These are phyloP conservation scores for Penicillium samsonianum DNA, from an alignment of 495 filamentous ascomycete genomes.

Conservation along the genomic window DNA sequence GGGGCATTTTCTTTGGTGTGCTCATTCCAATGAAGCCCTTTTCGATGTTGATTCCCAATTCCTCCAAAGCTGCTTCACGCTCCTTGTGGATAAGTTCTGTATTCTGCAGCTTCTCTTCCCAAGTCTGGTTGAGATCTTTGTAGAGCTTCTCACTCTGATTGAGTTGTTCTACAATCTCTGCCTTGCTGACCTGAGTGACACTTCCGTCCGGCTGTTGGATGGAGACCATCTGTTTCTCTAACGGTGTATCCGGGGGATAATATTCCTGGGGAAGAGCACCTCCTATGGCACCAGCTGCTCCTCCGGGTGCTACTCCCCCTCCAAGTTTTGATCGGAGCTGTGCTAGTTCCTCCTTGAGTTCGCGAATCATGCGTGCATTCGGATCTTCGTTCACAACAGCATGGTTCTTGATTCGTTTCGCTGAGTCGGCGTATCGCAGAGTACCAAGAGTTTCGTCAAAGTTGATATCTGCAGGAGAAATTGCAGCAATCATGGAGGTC, in stretches of 20 bases:
- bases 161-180: conserved; percentile 95
- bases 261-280: conserved; percentile 66
- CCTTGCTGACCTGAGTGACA: conserved; percentile 95
- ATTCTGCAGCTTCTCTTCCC: conserved; percentile 94
- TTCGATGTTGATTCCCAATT: conserved; percentile 97
- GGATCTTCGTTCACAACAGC: conserved; percentile 99
- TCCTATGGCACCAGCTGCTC: conserved; percentile 36
- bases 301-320: conserved; percentile 56
- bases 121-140: conserved; percentile 95
- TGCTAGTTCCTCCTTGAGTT: conserved; percentile 92
- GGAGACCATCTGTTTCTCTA: conserved; percentile 95
- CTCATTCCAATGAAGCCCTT: conserved; percentile 96
- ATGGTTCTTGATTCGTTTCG: conserved; percentile 99
- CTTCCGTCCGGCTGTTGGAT: conserved; percentile 84
- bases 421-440: conserved; percentile 93
- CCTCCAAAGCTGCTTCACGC: conserved; percentile 90
- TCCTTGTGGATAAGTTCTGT: conserved; percentile 98
- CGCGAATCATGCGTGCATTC: conserved; percentile 97
- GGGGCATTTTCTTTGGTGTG: conserved; percentile 98
- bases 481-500: conserved; percentile 99
- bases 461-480: conserved; percentile 98
- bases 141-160: conserved; percentile 95
- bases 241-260: conserved; percentile 86
- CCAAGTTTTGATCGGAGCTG: conserved; percentile 84
- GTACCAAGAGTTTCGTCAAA: conserved; percentile 97